Conservation (phyloP, 805 yeast species). For the Candida vartiovaarae region DNA sequence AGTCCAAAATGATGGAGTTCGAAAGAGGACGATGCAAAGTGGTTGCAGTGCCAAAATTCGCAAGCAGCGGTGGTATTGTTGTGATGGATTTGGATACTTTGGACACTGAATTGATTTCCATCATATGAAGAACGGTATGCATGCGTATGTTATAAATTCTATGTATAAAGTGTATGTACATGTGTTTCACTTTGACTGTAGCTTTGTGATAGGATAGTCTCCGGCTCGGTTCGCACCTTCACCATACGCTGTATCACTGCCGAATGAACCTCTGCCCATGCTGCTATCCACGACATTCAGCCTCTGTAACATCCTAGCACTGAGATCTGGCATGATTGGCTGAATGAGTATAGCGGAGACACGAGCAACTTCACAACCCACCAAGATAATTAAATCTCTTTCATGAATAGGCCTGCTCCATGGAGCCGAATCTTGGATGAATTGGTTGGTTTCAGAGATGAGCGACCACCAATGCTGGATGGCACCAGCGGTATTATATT, state of each 20-base stretch:
- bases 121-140: slow-evolving; percentile 4
- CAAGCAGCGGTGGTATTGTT: slow-evolving; percentile 56
- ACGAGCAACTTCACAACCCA: slow-evolving; percentile 67
- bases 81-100: slow-evolving; percentile 52
- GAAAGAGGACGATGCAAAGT: slow-evolving; percentile 39
- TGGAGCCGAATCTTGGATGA: slow-evolving; percentile 66
- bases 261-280: slow-evolving; percentile 39
- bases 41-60: slow-evolving; percentile 66
- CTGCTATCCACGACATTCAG: slow-evolving; percentile 48
- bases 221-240: slow-evolving; percentile 43
- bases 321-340: slow-evolving; percentile 67
- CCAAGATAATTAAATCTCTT: slow-evolving; percentile 51
- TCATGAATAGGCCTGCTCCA: slow-evolving; percentile 44
- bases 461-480: slow-evolving; percentile 52
- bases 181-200: too few species aligned
- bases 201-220: slow-evolving; percentile 40
- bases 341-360: slow-evolving; percentile 57
- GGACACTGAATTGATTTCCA: slow-evolving; percentile 42
- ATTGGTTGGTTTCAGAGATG: slow-evolving; percentile 52
- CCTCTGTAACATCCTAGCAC: slow-evolving; percentile 51
- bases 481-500: slow-evolving; percentile 50
- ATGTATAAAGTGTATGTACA: neutral
- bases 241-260: slow-evolving; percentile 60
- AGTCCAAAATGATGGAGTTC: slow-evolving; percentile 34
- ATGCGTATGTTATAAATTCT: slow-evolving; percentile 1